Conservation (phyloP, 1,284 basidiomycete genomes). For the Melampsora americana region DNA sequence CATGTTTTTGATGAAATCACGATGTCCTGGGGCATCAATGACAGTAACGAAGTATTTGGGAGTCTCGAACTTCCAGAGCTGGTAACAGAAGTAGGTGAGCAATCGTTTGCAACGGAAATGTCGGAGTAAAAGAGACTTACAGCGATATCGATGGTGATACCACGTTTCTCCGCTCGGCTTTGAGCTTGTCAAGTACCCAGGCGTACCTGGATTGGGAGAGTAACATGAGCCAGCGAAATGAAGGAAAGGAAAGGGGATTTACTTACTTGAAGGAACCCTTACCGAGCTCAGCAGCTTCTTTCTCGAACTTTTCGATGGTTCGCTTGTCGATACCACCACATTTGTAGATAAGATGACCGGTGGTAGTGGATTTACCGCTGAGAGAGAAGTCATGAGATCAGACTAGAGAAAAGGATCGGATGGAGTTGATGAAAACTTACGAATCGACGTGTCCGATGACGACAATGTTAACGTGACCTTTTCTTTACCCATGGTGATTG, state of each 20-base stretch:
- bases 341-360: slow-evolving; percentile 99
- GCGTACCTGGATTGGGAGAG: slow-evolving; percentile 63
- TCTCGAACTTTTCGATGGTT: slow-evolving; percentile 74
- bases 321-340: slow-evolving; percentile 99
- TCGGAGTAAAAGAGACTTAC: slow-evolving; percentile 41
- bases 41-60: slow-evolving; percentile 62
- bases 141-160: slow-evolving; percentile 99
- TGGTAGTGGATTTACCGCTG: slow-evolving; percentile 91
- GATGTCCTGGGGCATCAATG: slow-evolving; percentile 98
- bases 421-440: slow-evolving; percentile 52
- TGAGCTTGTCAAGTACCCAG: slow-evolving; percentile 99
- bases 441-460: slow-evolving; percentile 97
- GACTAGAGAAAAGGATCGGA: background rate
- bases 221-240: background rate
- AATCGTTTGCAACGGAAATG: slow-evolving; percentile 13
- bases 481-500: slow-evolving; percentile 52
- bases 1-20: slow-evolving; percentile 99
- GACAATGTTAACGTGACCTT: slow-evolving; percentile 47
- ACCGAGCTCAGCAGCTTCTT: slow-evolving; percentile 99
- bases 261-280: slow-evolving; percentile 99
- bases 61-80: slow-evolving; percentile 90
- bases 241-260: slow-evolving; percentile 33
- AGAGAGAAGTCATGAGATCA: slow-evolving; percentile 46
- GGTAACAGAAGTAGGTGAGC: slow-evolving; percentile 1
- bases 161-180: slow-evolving; percentile 99